phyloP scores from a whole-genome alignment of 2,329 filamentous ascomycete genomes.

The Sclerotinia borealis region DNA sequence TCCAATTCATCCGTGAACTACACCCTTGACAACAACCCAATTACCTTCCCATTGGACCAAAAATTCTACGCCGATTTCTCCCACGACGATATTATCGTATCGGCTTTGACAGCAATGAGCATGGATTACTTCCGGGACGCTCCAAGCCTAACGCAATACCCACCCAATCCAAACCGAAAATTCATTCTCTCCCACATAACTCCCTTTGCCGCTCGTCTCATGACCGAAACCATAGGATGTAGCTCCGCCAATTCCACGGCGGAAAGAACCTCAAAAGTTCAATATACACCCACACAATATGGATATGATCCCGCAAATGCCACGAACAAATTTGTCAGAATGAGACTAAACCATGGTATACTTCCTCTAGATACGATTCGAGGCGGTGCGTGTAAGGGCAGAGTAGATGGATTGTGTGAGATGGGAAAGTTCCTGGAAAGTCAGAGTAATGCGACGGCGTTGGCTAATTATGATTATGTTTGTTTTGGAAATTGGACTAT shows the following conservation, averaged over 20 bases:
- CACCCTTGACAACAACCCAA: slow-evolving; percentile 61
- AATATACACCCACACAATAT: slow-evolving; percentile 40
- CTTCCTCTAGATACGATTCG: slow-evolving; percentile 42
- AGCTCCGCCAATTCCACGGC: slow-evolving; percentile 35
- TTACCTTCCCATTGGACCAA: slow-evolving; percentile 64
- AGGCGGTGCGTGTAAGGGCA: slow-evolving; percentile 38
- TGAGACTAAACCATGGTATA: slow-evolving; percentile 45
- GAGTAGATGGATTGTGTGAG: slow-evolving; percentile 42
- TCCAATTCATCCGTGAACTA: slow-evolving; percentile 65
- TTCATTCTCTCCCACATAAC: slow-evolving; percentile 47
- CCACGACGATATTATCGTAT: slow-evolving; percentile 80
- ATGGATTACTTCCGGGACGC: slow-evolving; percentile 48
- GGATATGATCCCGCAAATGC: slow-evolving; percentile 39
- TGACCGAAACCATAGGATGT: slow-evolving; percentile 52
- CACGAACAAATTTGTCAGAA: slow-evolving; percentile 43
- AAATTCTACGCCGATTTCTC: slow-evolving; percentile 79
- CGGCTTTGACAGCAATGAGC: slow-evolving; percentile 51
- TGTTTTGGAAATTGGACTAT: slow-evolving; percentile 10
- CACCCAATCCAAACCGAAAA: slow-evolving; percentile 39
- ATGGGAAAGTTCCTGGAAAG: slow-evolving; percentile 36
- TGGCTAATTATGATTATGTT: slow-evolving; percentile 15
- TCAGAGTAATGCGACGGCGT: slow-evolving; percentile 9
- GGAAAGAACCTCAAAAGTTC: slow-evolving; percentile 35
- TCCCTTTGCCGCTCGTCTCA: slow-evolving; percentile 48
- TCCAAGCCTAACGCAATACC: slow-evolving; percentile 38